Base-by-base conservation (phyloP, 225 moss, liverwort and hornwort genomes). In the Pseudisothecium myosuroides region DNA sequence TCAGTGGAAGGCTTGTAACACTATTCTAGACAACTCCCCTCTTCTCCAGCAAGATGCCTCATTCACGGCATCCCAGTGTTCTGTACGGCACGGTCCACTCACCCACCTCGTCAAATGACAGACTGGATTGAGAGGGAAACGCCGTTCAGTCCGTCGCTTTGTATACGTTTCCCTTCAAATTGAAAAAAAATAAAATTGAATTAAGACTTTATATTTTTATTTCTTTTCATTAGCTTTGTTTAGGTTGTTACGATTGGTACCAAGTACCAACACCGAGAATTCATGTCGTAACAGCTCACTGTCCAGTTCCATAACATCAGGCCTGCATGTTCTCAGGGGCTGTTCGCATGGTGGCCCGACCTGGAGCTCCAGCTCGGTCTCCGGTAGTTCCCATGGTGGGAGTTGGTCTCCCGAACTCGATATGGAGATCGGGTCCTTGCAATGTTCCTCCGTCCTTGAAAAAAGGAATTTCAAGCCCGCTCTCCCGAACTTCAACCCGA, bases 111-210 rank as follows among this genome's bases (percentile, higher is more conserved):
- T 41, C 69, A 29, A 69, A 71, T 43, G 84, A 71, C 84, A 84
- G 84, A 54, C 84, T 71, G 71, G 84, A 14, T 41, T 69, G 54
- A 55, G 39, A 37, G 29, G 50, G 54, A 69, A 84, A 79, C 56
- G n/a, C 56, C n/a, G 56, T 14, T 9, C 39, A 17, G n/a, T 58
- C 20, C 20, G 55, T 19, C 77, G 24, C 37, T 77, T 37, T 17
- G 10, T 78, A 7, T 56, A 22, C 0, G 56, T 16, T 27, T 8
- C 39, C 17, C 12, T 39, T 58, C 27, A 58, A 27, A 17, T 56
- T 75, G 1, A 2, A 45, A 47, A 29, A 1, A 7, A 11, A 7
- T 5, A 11, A 4, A 7, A 1, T 34, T 34, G 8, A 9, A 22
- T 24, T 3, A 16, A 24, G 24, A 14, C 14, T 6, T 13, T n/a